phyloP scores from a whole-genome alignment of 768 basidiomycete genomes.

The Tricholoma sp. region DNA sequence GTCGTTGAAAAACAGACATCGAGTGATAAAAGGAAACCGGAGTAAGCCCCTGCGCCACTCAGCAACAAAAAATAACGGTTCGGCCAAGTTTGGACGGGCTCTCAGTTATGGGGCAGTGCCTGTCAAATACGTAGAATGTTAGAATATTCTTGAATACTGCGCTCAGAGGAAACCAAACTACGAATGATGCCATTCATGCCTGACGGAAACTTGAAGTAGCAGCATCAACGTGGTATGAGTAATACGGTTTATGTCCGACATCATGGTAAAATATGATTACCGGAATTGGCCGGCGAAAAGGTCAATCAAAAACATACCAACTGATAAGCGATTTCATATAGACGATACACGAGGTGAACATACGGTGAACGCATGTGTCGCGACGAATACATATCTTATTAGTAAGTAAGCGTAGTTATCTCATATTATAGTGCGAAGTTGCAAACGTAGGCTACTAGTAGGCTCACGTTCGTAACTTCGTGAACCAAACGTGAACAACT shows the following conservation, averaged over 20 bases:
- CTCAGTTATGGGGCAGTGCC: neutral
- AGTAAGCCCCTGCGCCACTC: neutral
- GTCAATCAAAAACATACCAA: too few relatives aligned
- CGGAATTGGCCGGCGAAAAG: neutral
- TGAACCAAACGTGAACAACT: neutral
- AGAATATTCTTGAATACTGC: neutral
- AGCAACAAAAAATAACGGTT: neutral
- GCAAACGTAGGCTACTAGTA: too few relatives aligned
- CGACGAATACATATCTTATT: neutral
- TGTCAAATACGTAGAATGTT: neutral
- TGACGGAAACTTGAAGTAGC: neutral
- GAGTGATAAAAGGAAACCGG: neutral
- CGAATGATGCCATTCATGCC: too few relatives aligned
- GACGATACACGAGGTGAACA: neutral
- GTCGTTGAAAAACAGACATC: neutral
- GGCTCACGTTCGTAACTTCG: too few relatives aligned
- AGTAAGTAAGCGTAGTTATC: neutral
- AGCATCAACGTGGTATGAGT: neutral
- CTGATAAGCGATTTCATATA: neutral
- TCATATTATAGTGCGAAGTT: neutral
- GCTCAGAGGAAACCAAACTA: neutral
- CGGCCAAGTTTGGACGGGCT: neutral
- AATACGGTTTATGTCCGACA: too few relatives aligned
- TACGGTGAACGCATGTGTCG: neutral
- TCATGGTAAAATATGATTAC: neutral